A percentile compares a stretch with the other conserved stretches of the same genome.
Evolutionary conservation across 2,329 filamentous ascomycete genomes (phyloP).

Genomic region (Cladophialophora exuberans): DNA sequence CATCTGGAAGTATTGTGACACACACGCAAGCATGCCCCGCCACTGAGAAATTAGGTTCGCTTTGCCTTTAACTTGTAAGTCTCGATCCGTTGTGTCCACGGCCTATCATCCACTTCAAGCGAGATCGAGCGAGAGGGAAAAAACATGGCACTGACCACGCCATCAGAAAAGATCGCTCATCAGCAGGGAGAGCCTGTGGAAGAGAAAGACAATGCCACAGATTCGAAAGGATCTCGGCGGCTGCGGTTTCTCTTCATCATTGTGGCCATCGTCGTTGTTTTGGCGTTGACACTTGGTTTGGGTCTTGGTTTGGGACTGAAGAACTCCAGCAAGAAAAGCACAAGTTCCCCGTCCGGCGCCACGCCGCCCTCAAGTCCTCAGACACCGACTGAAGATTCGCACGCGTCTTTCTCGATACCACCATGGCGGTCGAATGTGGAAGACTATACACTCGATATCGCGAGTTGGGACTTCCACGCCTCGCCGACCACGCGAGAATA

Average conservation of each 20-base stretch:
- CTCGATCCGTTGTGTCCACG: not conserved
- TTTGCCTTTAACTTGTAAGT: not conserved
- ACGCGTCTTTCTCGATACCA: slow-evolving; percentile 5
- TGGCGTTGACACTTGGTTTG: slow-evolving; percentile 7
- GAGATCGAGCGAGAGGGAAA: too few species aligned
- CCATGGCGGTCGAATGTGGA: slow-evolving; percentile 23
- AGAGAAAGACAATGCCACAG: not conserved
- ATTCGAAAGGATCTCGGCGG: not conserved
- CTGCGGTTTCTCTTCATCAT: not conserved
- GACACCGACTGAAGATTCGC: not conserved
- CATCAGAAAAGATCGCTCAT: slow-evolving; percentile 1
- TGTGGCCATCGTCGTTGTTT: not conserved
- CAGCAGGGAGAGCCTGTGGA: too few species aligned
- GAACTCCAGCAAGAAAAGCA: not conserved
- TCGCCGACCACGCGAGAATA: slow-evolving; percentile 56
- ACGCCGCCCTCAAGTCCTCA: slow-evolving; percentile 3
- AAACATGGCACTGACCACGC: too few species aligned
- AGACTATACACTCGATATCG: slow-evolving; percentile 61
- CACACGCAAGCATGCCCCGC: not conserved
- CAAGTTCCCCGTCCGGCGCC: not conserved
- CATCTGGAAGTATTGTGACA: not conserved
- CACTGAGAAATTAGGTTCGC: not conserved
- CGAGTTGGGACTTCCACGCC: slow-evolving; percentile 58
- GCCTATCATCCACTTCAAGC: not conserved
- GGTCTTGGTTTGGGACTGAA: slow-evolving; percentile 10